A percentile compares a stretch with the other conserved stretches of the same genome.
Conservation (phyloP, 257 asterid species). For the Nicotiana noctiflora region DNA sequence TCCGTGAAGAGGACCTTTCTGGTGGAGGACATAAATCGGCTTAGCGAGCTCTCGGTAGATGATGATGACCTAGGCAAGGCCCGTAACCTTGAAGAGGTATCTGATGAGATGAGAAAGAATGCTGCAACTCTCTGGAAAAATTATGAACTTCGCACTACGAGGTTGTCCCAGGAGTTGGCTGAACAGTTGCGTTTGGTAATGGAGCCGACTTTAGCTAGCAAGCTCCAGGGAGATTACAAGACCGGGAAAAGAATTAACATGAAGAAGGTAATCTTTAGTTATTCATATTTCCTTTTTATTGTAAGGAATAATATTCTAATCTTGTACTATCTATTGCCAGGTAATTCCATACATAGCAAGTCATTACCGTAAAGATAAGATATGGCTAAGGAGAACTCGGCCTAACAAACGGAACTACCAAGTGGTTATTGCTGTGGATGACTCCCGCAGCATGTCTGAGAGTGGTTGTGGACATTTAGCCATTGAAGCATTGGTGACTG, state of each 20-base stretch:
- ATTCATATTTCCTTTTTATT: not conserved
- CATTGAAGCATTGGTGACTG: slow-evolving; percentile 83
- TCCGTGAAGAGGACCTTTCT: slow-evolving; percentile 42
- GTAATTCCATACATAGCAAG: slow-evolving; percentile 88
- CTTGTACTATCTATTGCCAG: slow-evolving; percentile 29
- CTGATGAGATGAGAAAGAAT: slow-evolving; percentile 41
- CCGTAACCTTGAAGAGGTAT: slow-evolving; percentile 28
- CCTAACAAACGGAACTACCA: slow-evolving; percentile 95
- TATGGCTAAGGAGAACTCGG: slow-evolving; percentile 87
- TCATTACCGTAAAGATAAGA: slow-evolving; percentile 81
- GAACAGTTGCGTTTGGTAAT: slow-evolving; percentile 90
- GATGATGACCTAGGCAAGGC: slow-evolving; percentile 61
- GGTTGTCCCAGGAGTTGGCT: slow-evolving; percentile 85
- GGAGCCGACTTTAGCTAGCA: slow-evolving; percentile 97
- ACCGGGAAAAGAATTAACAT: slow-evolving; percentile 95
- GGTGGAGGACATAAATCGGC: slow-evolving; percentile 41
- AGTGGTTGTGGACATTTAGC: slow-evolving; percentile 74
- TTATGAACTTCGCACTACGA: slow-evolving; percentile 56
- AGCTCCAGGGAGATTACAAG: slow-evolving; percentile 93
- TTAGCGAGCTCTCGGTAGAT: slow-evolving; percentile 23
- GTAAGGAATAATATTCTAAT: not conserved
- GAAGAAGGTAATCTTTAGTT: slow-evolving; percentile 59
- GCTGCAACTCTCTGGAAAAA: slow-evolving; percentile 74
- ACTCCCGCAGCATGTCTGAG: slow-evolving; percentile 91
- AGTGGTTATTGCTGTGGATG: slow-evolving; percentile 92